A percentile compares a stretch with the other conserved stretches of the same genome.
Evolutionary conservation across 208 protist genomes (phyloP).

Genomic region (Leishmania guyanensis): DNA sequence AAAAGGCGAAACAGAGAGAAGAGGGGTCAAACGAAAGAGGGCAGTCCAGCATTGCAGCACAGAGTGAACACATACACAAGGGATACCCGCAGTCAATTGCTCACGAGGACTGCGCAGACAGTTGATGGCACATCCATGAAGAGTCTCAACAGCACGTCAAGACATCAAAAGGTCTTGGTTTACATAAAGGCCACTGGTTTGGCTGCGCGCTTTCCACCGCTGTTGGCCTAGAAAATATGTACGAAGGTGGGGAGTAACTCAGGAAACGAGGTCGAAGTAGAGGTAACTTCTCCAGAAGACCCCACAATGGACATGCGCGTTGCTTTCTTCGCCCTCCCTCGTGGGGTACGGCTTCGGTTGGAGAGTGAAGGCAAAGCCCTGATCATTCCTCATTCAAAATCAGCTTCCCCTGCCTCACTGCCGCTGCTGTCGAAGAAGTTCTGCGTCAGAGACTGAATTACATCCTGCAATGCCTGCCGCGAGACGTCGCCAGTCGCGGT

Average conservation of each 20-base stretch:
- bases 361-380: not conserved
- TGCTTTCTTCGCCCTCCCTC: not conserved
- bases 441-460: constrained; percentile 38
- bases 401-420: not conserved
- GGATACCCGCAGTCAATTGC: not conserved
- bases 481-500: constrained; percentile 44
- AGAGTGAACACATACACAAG: not conserved
- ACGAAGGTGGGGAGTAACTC: not conserved
- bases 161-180: not conserved
- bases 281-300: constrained; percentile 5
- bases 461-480: constrained; percentile 41
- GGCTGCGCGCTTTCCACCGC: not conserved
- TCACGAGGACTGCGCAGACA: not conserved
- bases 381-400: constrained; percentile 4
- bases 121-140: not conserved
- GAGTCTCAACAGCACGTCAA: not conserved
- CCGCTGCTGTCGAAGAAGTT: constrained; percentile 29
- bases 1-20: not conserved
- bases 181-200: not conserved
- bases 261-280: not conserved
- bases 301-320: not conserved
- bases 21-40: not conserved
- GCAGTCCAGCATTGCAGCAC: not conserved
- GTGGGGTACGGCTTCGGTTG: not conserved
- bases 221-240: not conserved